Conservation (phyloP, 768 basidiomycete genomes). For the Baorangia bicolor region DNA sequence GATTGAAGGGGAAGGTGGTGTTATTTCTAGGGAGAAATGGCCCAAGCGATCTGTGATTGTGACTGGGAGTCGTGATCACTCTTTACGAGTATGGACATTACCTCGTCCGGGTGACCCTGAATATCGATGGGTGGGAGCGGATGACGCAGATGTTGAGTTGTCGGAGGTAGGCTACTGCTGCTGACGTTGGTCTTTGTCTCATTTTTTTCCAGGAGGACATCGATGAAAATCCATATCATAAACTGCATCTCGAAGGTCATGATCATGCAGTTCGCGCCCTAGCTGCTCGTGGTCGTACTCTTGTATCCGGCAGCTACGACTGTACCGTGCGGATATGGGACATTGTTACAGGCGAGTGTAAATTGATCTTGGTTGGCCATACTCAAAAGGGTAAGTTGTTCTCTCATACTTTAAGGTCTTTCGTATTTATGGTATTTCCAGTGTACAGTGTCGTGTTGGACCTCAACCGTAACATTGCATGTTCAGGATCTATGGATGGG, state of each 20-base stretch:
- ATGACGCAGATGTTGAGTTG: slow-evolving; percentile 60
- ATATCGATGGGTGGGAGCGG: slow-evolving; percentile 63
- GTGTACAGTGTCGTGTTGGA: slow-evolving; percentile 97
- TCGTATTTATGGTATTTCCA: slow-evolving; percentile 31
- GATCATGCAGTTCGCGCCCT: slow-evolving; percentile 89
- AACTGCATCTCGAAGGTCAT: slow-evolving; percentile 82
- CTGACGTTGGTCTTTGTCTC: background rate
- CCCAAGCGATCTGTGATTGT: slow-evolving; percentile 72
- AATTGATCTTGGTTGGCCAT: slow-evolving; percentile 81
- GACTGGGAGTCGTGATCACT: slow-evolving; percentile 69
- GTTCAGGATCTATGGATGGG: slow-evolving; percentile 98
- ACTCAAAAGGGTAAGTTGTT: slow-evolving; percentile 76
- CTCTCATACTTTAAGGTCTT: background rate
- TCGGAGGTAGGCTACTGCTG: slow-evolving; percentile 38
- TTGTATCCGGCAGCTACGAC: slow-evolving; percentile 96
- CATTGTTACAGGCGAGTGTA: slow-evolving; percentile 76
- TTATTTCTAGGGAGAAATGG: slow-evolving; percentile 66
- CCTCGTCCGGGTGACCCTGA: slow-evolving; percentile 73
- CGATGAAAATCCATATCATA: slow-evolving; percentile 85
- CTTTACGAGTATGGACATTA: slow-evolving; percentile 64
- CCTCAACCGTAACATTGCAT: slow-evolving; percentile 80
- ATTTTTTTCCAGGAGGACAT: slow-evolving; percentile 53
- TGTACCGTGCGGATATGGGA: slow-evolving; percentile 96
- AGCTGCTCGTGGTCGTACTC: slow-evolving; percentile 84
- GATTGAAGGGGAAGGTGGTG: slow-evolving; percentile 61